phyloP scores from a whole-genome alignment of 768 basidiomycete species.

The Russula sp. region DNA sequence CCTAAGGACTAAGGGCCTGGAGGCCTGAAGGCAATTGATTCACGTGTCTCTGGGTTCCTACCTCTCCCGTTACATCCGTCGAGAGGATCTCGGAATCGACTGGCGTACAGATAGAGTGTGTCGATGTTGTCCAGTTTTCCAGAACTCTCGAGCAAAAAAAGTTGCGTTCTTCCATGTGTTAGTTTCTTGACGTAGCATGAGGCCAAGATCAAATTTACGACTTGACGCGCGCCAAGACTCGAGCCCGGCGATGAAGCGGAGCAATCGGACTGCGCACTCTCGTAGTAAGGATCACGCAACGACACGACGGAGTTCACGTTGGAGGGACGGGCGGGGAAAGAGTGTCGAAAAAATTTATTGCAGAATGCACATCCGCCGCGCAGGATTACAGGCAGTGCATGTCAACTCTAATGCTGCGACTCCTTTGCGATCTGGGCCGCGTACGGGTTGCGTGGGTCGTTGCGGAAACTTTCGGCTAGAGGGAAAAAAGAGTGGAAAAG shows the following conservation, averaged over 20 bases:
- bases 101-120: not conserved
- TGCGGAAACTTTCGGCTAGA: constrained; percentile 58
- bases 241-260: not conserved
- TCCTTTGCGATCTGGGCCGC: constrained; percentile 69
- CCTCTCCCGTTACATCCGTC: not conserved
- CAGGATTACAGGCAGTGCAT: constrained; percentile 1
- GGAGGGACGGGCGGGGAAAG: not conserved
- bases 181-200: not conserved
- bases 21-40: not conserved
- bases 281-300: not conserved
- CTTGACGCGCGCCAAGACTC: not conserved
- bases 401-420: constrained; percentile 30
- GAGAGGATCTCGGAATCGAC: not conserved
- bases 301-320: not conserved
- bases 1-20: no score
- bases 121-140: not conserved
- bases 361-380: not conserved
- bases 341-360: constrained; percentile 3
- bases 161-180: not conserved
- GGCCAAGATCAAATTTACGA: not conserved
- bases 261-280: not conserved
- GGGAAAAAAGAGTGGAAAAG: not conserved
- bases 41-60: not conserved
- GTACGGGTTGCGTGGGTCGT: constrained; percentile 79
- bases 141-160: not conserved